Conservation (phyloP, 345 rosid species). For the Aegle marmelos region DNA sequence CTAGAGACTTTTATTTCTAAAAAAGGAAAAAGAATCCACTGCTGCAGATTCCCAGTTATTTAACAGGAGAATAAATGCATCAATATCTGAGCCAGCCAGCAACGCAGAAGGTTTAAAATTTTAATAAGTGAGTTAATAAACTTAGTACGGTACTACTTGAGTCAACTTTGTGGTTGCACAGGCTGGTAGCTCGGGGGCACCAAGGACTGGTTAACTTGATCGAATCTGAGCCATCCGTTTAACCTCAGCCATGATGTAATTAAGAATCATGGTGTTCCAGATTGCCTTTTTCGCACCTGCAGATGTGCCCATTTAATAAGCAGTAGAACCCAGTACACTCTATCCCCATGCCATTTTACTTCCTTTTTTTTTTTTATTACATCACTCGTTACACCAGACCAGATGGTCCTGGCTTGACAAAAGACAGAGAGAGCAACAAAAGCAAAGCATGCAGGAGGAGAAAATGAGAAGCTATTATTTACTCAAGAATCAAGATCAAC, state of each 20-base stretch:
- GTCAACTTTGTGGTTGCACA: constrained; percentile 29
- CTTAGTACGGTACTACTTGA: not conserved
- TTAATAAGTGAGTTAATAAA: constrained; percentile 33
- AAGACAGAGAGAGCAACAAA: not conserved
- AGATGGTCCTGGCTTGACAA: not conserved
- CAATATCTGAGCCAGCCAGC: constrained; percentile 23
- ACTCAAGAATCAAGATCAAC: not conserved
- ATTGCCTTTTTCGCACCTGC: constrained; percentile 3
- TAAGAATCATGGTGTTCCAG: constrained; percentile 23
- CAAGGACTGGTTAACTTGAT: not conserved
- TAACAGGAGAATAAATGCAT: constrained; percentile 10
- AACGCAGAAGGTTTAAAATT: constrained; percentile 15
- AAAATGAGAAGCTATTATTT: not conserved
- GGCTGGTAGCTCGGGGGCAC: constrained; percentile 30
- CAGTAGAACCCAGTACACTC: constrained; percentile 3
- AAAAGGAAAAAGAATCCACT: constrained; percentile 18
- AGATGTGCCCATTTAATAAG: constrained; percentile 14
- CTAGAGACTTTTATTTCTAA: constrained; percentile 15
- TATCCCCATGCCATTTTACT: not conserved
- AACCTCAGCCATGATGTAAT: constrained; percentile 11
- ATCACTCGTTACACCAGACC: not conserved
- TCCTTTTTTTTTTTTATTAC: not conserved
- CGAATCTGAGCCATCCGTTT: constrained; percentile 26
- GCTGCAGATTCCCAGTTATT: constrained; percentile 25
- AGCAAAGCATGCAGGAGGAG: not conserved